These are phyloP conservation scores for Pseudocercospora macadamiae DNA, from an alignment of 2,329 filamentous ascomycete genomes.

Conservation along the genomic window DNA sequence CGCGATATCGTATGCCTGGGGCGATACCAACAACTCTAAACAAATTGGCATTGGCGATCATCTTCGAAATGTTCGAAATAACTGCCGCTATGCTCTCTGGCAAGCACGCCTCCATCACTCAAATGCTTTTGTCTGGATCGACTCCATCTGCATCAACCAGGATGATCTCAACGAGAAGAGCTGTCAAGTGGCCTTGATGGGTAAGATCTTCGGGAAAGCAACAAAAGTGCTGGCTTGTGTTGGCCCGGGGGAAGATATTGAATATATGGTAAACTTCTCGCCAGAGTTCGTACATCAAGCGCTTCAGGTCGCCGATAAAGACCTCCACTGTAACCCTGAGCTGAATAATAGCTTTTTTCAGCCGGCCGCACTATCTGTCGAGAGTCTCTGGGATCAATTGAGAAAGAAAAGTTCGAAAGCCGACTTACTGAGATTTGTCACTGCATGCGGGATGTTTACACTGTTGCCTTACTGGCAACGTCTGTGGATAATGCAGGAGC, in stretches of 20 bases:
- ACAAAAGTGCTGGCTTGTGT: constrained; percentile 6
- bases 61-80: neutral
- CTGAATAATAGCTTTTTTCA: no score
- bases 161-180: constrained; percentile 12
- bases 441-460: neutral
- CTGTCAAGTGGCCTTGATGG: constrained; percentile 20
- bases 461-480: neutral
- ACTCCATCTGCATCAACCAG: constrained; percentile 23
- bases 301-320: neutral
- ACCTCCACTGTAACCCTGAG: no score
- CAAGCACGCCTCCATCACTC: constrained; percentile 1
- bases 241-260: neutral
- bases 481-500: neutral
- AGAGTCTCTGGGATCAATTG: no score
- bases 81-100: neutral
- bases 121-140: constrained; percentile 13
- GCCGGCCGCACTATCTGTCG: no score
- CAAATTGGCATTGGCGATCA: neutral
- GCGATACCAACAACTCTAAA: neutral
- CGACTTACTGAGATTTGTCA: neutral
- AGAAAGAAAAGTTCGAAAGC: no score
- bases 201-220: constrained; percentile 12
- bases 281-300: neutral
- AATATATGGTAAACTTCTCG: neutral
- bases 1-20: constrained; percentile 7